Conservation (phyloP, 148 eudicot species). For the Persicaria maculosa region DNA sequence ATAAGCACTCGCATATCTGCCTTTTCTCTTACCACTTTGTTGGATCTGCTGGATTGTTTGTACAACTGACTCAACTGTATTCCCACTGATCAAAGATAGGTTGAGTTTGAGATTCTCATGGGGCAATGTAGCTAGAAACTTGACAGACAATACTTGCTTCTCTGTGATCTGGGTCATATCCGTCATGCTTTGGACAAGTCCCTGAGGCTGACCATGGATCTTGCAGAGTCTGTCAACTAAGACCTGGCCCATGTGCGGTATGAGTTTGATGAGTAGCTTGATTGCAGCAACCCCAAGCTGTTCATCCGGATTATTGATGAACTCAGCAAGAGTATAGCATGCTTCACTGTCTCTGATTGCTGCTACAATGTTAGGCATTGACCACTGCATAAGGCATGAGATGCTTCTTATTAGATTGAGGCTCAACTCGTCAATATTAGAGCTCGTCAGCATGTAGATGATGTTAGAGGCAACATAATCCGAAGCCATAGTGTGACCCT, state of each 20-base stretch:
- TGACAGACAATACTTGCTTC: conserved; percentile 54
- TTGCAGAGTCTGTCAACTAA: conserved; percentile 4
- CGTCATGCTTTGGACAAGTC: conserved; percentile 34
- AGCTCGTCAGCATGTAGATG: conserved; percentile 39
- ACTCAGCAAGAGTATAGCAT: conserved; percentile 54
- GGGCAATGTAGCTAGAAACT: conserved; percentile 68
- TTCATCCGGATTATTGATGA: conserved; percentile 54
- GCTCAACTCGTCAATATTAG: conserved; percentile 51
- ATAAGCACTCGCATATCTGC: conserved; percentile 37
- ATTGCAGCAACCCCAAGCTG: conserved; percentile 50
- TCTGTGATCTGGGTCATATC: conserved; percentile 47
- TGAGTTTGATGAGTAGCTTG: conserved; percentile 48
- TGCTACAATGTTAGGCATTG: conserved; percentile 35
- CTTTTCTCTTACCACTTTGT: conserved; percentile 33
- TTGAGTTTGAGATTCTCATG: conserved; percentile 68
- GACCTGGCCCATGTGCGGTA: conserved; percentile 47
- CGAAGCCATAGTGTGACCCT: conserved; percentile 49
- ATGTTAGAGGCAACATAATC: conserved; percentile 53
- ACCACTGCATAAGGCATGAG: conserved; percentile 41
- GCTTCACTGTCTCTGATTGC: conserved; percentile 67
- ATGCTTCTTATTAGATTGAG: conserved; percentile 56
- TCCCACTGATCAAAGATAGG: conserved; percentile 40
- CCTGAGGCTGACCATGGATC: conserved; percentile 48
- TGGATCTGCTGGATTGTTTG: conserved; percentile 39
- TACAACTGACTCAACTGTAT: conserved; percentile 40